Evolutionary conservation across 345 rosid genomes (phyloP).

Genomic region (Anacardium occidentale): DNA sequence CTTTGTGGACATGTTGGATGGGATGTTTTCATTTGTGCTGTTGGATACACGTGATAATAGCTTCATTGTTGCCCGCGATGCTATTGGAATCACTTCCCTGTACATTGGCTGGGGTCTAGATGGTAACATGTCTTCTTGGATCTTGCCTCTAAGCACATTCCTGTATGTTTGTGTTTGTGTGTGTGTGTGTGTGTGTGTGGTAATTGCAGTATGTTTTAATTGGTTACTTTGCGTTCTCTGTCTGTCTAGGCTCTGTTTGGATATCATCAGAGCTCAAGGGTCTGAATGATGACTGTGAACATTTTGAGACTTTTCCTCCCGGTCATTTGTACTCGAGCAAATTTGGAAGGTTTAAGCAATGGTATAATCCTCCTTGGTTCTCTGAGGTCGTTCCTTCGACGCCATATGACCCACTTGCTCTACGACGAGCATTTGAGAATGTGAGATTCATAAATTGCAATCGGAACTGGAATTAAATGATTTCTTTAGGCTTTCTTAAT

Average conservation of each 20-base stretch:
- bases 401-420: conserved; percentile 76
- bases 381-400: conserved; percentile 60
- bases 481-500: neutral
- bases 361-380: conserved; percentile 95
- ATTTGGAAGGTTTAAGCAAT: conserved; percentile 57
- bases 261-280: conserved; percentile 88
- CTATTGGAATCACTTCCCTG: conserved; percentile 90
- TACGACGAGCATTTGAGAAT: conserved; percentile 67
- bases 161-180: neutral
- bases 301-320: conserved; percentile 82
- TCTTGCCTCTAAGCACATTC: neutral
- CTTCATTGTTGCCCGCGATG: conserved; percentile 89
- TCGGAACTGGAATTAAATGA: neutral
- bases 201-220: neutral
- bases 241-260: conserved; percentile 69
- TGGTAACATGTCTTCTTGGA: conserved; percentile 35
- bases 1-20: conserved; percentile 87
- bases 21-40: conserved; percentile 91
- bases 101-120: conserved; percentile 96
- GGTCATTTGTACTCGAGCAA: conserved; percentile 94
- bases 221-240: neutral
- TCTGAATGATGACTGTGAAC: conserved; percentile 84
- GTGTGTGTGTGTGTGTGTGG: no score
- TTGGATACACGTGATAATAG: conserved; percentile 77
- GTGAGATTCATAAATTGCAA: conserved; percentile 34